Base-by-base conservation (phyloP, 768 basidiomycete genomes). In the Trichaptum fuscoviolaceum region DNA sequence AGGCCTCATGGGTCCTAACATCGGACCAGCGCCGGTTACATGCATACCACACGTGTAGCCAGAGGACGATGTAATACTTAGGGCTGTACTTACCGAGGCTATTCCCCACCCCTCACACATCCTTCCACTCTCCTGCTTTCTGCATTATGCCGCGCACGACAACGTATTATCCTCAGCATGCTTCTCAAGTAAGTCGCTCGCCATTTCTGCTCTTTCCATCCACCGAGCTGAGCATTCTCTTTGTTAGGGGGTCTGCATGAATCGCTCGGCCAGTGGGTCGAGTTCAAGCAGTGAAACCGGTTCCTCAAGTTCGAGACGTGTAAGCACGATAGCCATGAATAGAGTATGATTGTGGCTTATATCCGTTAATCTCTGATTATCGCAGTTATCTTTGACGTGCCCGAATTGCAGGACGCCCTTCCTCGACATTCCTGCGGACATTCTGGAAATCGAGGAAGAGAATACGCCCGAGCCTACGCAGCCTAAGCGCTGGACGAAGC, bases 171-270 rank as follows among this genome's bases (percentile, higher is more conserved):
- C 42, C 42, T 52, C 42, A 52, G 42, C 42, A 52, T 20, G 42
- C 42, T 52, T 52, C 42, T 12, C 42, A 52, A 52, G 42, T 52
- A 52, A 52, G 42, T 52, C 42, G 42, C 42, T 52, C 42, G 15
- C 42, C 42, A 15, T 52, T 20, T 52, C 42, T 52, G 42, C 42
- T 52, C 15, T 6, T 30, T 30, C 30, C 30, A 30, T 3, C 30
- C 30, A 52, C 42, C 15, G 42, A 15, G 42, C 42, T 52, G 42
- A 52, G 42, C 42, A 20, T 52, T 3, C 42, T 52, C 42, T 52
- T 52, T 52, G 42, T 52, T 52, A 52, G 42, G 42, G 42, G 42
- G 42, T 52, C 42, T 52, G 42, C 42, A 52, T 52, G 42, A 52
- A 52, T 52, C 42, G 42, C 42, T 52, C 42, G 5, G 20, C 42